Base-by-base conservation (phyloP, 176 grass and related monocot species). In the Phyllostachys edulis region DNA sequence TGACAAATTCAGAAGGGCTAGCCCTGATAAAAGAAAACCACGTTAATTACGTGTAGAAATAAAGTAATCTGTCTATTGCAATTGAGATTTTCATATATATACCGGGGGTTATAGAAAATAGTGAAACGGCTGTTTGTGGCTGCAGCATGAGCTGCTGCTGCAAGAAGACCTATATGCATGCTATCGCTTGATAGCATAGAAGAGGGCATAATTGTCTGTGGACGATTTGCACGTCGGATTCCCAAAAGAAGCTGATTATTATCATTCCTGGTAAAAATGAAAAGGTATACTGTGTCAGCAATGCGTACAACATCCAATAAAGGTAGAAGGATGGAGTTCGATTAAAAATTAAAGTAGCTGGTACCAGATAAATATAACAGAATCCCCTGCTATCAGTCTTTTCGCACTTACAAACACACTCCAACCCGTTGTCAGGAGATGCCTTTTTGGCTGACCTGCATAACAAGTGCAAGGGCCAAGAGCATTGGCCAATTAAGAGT, bases 151-250 rank as follows among this genome's bases (percentile, higher is more conserved):
- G 95, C 92, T 63, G 95, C 95, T 55, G 95, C 95, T 57, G 95
- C 95, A 78, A 97, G 95, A 90, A 97, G 95, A 29, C 95, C 95
- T 73, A 97, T 97, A 78, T 97, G 95, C 95, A 97, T 97, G 85
- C 95, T 97, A 82, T 97, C 92, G 9, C 92, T 97, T 71, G 95
- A 97, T 73, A 97, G 56, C 45, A 97, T 89, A 56, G 95, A 97
- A 72, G 95, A 97, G 42, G 95, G 95, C 92, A 97, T 91, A 65
- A 94, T 77, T 51, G 95, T 94, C 73, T 97, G 95, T 46, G 92
- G 80, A 13, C 95, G 88, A 91, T 85, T 97, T 82, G 95, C 95
- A 72, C 55, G 92, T 40, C 95, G 91, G 75, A 97, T 97, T 57
- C 95, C 95, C 63, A 97, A 77, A 71, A 94, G 87, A 75, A 97